Evolutionary conservation across 1,284 basidiomycete genomes (phyloP).

Genomic region (Ceratobasidium sp.): DNA sequence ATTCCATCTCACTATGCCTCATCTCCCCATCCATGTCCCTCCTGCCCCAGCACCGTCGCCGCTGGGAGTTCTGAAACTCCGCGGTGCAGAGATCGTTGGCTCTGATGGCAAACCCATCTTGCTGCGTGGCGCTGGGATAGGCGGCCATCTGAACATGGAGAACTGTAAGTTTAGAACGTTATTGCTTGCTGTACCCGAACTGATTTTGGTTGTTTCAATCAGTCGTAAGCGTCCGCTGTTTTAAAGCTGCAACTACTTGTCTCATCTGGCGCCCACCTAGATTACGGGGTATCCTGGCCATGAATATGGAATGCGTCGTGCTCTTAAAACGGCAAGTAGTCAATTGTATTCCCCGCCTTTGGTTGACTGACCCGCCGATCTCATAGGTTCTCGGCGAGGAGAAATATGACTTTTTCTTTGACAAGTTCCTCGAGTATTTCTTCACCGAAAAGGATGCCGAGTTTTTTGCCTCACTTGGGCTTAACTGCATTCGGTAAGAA

Average conservation of each 20-base stretch:
- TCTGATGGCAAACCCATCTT: slow-evolving; percentile 46
- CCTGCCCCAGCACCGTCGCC: slow-evolving; percentile 42
- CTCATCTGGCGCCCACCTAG: slow-evolving; percentile 1
- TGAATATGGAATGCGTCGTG: slow-evolving; percentile 55
- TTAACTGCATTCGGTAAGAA: slow-evolving; percentile 58
- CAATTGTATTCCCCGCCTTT: no score
- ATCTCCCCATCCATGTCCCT: slow-evolving; percentile 35
- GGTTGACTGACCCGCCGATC: not conserved
- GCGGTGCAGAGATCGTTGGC: slow-evolving; percentile 48
- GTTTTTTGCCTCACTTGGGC: slow-evolving; percentile 55
- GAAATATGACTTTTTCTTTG: slow-evolving; percentile 59
- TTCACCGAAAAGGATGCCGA: slow-evolving; percentile 57
- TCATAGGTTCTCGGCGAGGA: slow-evolving; percentile 55
- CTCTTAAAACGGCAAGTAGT: slow-evolving; percentile 49
- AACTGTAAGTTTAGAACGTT: slow-evolving; percentile 43
- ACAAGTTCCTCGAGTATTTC: slow-evolving; percentile 58
- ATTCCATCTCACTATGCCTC: not conserved
- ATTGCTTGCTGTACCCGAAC: not conserved
- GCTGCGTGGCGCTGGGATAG: slow-evolving; percentile 47
- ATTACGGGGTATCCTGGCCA: slow-evolving; percentile 52
- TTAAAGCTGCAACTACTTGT: no score
- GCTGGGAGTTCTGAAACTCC: slow-evolving; percentile 47
- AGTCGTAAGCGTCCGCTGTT: slow-evolving; percentile 1
- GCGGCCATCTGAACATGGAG: slow-evolving; percentile 49
- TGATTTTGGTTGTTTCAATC: not conserved